Evolutionary conservation across 805 yeast genomes (phyloP), one percentile per base, ranked within the genome.

Genomic region (Candida adriatica): DNA sequence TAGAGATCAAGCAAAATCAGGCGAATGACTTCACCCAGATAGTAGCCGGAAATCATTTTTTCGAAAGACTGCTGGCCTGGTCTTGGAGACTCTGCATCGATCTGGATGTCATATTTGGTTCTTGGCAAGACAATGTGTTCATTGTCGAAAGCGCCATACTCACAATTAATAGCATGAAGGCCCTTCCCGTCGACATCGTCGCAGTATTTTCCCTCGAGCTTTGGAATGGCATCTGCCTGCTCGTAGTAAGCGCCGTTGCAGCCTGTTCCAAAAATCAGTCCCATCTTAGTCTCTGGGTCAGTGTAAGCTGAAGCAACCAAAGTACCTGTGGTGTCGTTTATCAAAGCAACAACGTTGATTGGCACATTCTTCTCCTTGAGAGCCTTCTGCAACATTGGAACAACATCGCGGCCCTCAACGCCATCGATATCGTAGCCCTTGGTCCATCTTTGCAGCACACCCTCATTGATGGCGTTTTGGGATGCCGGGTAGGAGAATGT

Each of bases 311-410:
- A 87, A 20, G 97, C 97, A 41, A 90, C 94, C 51, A 90, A 67
- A 27, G 98, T 90, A 58, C 97, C 98, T 29, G 96, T 85, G 44
- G 98, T 90, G 60, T 90, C 98, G 63, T 88, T 90, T 61, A 90
- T 90, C 55, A 90, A 68, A 30, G 97, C 95, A 41, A 85, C 87
- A 36, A 90, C 94, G 28, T 75, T 70, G 49, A 88, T 83, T 42
- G 96, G 94, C 31, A 85, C 75, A 14, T 69, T 58, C 42, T 66
- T 64, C 46, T 68, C 67, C 43, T 70, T 66, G 43, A 90, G 68
- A 24, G 94, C 84, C 9, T 63, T 62, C 63, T 83, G 94, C 53
- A 90, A 72, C 85, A 88, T 70, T 42, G 94, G 94, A 31, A 83
- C 95, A 39, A 90, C 96, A 55, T 90, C 94, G 37, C 82, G 74